Conservation (phyloP, 73 alveolate genomes). For the Paramecium bursaria region DNA sequence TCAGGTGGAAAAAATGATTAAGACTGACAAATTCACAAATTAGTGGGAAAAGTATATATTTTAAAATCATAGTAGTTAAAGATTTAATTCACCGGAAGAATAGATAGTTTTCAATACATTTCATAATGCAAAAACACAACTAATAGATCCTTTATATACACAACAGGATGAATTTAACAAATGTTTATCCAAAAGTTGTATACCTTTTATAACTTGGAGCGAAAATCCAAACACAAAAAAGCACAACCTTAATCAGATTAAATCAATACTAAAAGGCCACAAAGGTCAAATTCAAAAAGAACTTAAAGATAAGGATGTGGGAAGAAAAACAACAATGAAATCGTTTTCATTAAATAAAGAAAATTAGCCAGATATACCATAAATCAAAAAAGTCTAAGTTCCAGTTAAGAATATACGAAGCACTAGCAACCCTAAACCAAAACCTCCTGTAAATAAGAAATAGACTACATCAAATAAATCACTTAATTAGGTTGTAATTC, state of each 20-base stretch:
- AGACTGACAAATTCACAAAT: constrained; percentile 34
- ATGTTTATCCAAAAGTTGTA: not conserved
- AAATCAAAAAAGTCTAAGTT: not conserved
- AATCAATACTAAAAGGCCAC: not conserved
- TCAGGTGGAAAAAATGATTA: not conserved
- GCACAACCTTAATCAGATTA: no score
- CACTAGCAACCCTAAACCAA: constrained; percentile 29
- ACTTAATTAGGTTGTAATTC: constrained; percentile 39
- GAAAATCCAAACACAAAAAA: no score
- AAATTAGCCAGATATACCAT: constrained; percentile 5
- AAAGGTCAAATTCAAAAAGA: no score
- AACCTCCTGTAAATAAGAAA: no score
- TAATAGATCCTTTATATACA: not conserved
- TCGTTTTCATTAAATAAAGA: constrained; percentile 58
- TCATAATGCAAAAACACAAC: not conserved
- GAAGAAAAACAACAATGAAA: constrained; percentile 19
- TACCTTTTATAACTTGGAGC: not conserved
- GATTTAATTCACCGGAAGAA: not conserved
- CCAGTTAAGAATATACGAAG: constrained; percentile 22
- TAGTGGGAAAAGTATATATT: constrained; percentile 35
- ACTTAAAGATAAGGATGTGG: not conserved
- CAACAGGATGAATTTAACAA: not conserved
- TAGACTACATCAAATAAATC: no score
- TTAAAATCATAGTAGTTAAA: not conserved
- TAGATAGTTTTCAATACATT: not conserved